These are phyloP conservation scores for Ganoderma boninense DNA, from an alignment of 1,284 basidiomycete genomes.

Conservation along the genomic window DNA sequence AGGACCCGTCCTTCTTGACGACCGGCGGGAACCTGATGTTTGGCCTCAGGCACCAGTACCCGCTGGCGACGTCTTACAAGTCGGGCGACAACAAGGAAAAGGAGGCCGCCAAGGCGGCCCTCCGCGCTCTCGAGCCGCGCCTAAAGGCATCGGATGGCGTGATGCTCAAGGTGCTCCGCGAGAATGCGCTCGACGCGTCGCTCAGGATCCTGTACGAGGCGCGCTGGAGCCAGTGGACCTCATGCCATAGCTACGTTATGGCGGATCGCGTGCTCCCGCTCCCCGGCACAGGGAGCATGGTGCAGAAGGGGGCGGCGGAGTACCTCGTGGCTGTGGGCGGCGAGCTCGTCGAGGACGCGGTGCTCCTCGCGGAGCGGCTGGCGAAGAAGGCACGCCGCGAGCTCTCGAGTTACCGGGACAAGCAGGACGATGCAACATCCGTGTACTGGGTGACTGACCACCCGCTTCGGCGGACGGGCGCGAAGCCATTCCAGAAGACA, in stretches of 20 bases:
- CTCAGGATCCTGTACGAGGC: conserved; percentile 26
- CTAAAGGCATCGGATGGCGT: conserved; percentile 40
- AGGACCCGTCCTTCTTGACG: conserved; percentile 38
- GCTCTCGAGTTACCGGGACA: too few relatives aligned
- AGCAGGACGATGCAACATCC: neutral
- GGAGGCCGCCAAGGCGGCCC: neutral
- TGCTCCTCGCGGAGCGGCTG: neutral
- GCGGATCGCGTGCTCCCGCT: conserved; percentile 14
- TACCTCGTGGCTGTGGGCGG: conserved; percentile 8
- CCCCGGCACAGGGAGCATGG: neutral
- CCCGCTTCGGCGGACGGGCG: conserved; percentile 5
- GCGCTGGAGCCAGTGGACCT: neutral
- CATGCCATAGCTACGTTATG: conserved; percentile 2
- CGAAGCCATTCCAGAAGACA: conserved; percentile 5
- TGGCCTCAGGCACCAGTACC: conserved; percentile 47
- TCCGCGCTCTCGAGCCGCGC: conserved; percentile 13
- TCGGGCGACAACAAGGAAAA: neutral
- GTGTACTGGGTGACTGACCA: conserved; percentile 31
- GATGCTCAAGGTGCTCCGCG: conserved; percentile 6
- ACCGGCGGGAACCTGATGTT: conserved; percentile 48
- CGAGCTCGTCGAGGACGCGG: neutral
- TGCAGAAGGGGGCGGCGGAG: neutral
- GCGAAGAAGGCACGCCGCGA: neutral
- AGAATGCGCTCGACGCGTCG: conserved; percentile 22
- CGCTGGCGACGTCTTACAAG: conserved; percentile 7